Base-by-base conservation (phyloP, 805 yeast species). In the Tetrapisispora iriomotensis region DNA sequence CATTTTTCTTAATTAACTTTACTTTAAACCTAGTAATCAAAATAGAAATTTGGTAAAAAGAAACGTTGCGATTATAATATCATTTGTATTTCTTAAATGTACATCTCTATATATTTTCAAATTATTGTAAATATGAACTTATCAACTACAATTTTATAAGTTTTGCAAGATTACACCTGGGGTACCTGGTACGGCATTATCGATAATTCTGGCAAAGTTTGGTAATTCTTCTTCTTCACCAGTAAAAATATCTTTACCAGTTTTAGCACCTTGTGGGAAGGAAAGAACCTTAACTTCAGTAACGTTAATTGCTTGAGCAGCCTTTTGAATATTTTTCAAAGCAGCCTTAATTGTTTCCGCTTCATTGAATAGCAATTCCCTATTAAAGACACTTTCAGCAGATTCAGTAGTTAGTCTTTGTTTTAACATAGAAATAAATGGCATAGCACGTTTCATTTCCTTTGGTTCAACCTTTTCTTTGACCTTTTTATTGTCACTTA, bases 381-480 rank as follows among this genome's bases (percentile, higher is more conserved):
- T 77, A 71, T 87, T 80, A 71, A 92, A 86, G 20, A 92, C 95
- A 38, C 74, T 74, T 39, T 74, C 76, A 15, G 95, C 79, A 23
- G 79, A 64, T 57, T 83, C 94, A 29, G 70, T 65, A 34, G 48
- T 45, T 49, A 92, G 71, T 67, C 94, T 78, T 58, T 80, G 84
- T 65, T 92, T 88, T 62, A 92, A 69, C 51, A 76, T 68, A 47
- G 90, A 79, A 45, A 92, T 87, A 62, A 88, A 90, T 43, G 97
- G 97, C 97, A 92, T 92, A 44, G 95, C 96, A 53, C 94, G 81
- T 74, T 92, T 92, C 83, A 88, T 84, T 55, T 92, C 97, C 61
- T 79, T 80, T 48, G 84, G 84, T 22, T 68, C 66, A 44, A 82
- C 77, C 58, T 68, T 75, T 49, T 76, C 73, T 60, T 73, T 80